phyloP scores from a whole-genome alignment of 2,329 filamentous ascomycete species.

The Exophiala mesophila region DNA sequence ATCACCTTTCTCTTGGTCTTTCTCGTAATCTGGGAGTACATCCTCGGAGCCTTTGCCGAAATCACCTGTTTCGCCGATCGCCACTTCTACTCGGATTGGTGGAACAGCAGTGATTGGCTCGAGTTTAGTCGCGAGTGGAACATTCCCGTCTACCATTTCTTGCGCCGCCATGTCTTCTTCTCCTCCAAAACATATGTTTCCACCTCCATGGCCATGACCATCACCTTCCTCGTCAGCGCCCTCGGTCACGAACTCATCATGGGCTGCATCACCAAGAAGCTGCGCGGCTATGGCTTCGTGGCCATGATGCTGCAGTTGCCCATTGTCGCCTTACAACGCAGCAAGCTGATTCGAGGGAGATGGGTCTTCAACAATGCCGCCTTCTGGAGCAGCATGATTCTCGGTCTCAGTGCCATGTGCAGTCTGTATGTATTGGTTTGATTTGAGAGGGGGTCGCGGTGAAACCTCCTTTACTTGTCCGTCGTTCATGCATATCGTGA shows the following conservation, averaged over 20 bases:
- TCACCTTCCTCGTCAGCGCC: conserved; percentile 88
- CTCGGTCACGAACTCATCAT: conserved; percentile 92
- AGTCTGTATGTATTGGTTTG: conserved; percentile 56
- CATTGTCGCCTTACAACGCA: conserved; percentile 86
- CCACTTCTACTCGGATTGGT: conserved; percentile 80
- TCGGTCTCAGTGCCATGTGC: conserved; percentile 70
- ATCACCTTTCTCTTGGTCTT: conserved; percentile 92
- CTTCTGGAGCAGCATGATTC: conserved; percentile 89
- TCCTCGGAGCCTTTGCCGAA: conserved; percentile 89
- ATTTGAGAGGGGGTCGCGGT: conserved; percentile 2
- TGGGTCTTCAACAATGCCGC: conserved; percentile 81
- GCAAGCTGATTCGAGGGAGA: conserved; percentile 66
- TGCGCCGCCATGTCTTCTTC: conserved; percentile 88
- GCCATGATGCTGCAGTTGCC: conserved; percentile 97
- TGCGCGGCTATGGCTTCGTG: conserved; percentile 87
- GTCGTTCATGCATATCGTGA: too few species aligned
- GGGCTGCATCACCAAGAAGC: conserved; percentile 96
- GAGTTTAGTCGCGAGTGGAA: conserved; percentile 98
- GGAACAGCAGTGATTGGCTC: conserved; percentile 61
- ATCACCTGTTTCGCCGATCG: conserved; percentile 89
- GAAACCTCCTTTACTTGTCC: too few species aligned
- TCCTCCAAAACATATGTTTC: conserved; percentile 74
- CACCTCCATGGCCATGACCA: conserved; percentile 69
- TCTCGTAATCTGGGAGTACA: conserved; percentile 96
- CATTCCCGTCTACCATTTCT: conserved; percentile 92